Base-by-base conservation (phyloP, 2,329 filamentous ascomycete genomes). In the Verticillium zaregamsianum region DNA sequence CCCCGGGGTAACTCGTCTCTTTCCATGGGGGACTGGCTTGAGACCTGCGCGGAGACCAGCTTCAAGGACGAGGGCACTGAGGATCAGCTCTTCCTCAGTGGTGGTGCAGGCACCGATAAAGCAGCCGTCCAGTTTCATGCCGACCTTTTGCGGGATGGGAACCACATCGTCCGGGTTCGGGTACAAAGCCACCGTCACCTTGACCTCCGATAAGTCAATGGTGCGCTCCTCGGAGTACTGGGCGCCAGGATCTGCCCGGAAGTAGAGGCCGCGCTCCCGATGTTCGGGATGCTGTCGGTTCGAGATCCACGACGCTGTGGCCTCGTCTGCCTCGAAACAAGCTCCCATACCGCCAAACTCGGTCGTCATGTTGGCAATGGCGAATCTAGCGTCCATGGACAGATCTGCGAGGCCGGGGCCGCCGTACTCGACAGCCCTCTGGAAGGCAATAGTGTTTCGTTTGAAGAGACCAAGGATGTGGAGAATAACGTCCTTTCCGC, bases 51-150 rank as follows among this genome's bases (percentile, higher is more conserved):
- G 66, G 11, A 79, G 62, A 0, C 75, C 77, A 17, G 68, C 68
- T 55, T 77, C 72, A 2, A 80, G 68, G 1, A 79, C 75, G 1
- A 80, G 66, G 1, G 73, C 77, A 0, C 65, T 77, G 1, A 80
- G 66, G 14, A 80, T 72, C 0, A 79, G 66, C 61, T 80, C 77
- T 65, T 79, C 77, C 61, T 78, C 75, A 0, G 77, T 69, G 0
- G 78, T 79, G 1, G 78, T 80, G 61, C 77, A 80, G 5, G 78
- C 78, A 2, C 78, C 78, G 32, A 80, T 79, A 65, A 80, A 80
- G 61, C 72, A 74, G 3, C 77, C 78, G 55, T 79, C 76, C 1
- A 80, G 66, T 11, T 65, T 25, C 61, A 71, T 73, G 2, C 69
- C 71, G 5, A 60, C 66, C 12, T 68, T 66, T 6, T 75, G 70